phyloP scores from a whole-genome alignment of 75 land plant genomes.

The Selaginella tamariscina region DNA sequence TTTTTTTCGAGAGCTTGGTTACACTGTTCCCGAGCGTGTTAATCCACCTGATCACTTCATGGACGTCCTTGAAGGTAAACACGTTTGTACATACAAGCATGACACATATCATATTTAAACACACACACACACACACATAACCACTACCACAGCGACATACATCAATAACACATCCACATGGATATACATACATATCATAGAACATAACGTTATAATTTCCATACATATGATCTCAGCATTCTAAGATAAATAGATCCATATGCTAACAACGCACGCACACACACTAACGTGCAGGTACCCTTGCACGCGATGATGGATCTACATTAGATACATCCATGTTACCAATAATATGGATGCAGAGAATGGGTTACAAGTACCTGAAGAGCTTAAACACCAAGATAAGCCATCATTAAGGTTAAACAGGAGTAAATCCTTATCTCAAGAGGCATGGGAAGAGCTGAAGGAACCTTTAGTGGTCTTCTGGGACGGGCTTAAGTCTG shows the following conservation, averaged over 20 bases:
- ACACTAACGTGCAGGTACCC: no score
- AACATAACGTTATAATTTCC: no score
- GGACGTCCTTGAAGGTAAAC: conserved; percentile 3
- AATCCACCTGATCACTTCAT: conserved; percentile 8
- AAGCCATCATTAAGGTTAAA: background rate
- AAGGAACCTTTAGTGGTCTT: background rate
- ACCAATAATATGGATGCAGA: conserved; percentile 3
- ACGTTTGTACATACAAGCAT: no score
- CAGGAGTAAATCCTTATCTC: background rate
- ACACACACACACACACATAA: no score
- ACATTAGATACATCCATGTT: background rate
- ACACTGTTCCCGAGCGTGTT: background rate
- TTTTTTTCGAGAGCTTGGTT: background rate
- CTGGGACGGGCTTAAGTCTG: background rate
- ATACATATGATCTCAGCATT: no score
- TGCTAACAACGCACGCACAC: no score
- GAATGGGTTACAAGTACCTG: background rate
- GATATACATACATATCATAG: no score
- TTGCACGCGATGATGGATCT: no score
- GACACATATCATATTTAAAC: no score
- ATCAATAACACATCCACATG: no score
- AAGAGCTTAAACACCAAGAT: background rate
- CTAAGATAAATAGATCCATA: no score
- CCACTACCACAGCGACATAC: no score
- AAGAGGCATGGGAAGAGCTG: conserved; percentile 10